A percentile compares a stretch with the other conserved stretches of the same genome.
Evolutionary conservation across 140 eudicot genomes (phyloP).

Genomic region (Stevia rebaudiana): DNA sequence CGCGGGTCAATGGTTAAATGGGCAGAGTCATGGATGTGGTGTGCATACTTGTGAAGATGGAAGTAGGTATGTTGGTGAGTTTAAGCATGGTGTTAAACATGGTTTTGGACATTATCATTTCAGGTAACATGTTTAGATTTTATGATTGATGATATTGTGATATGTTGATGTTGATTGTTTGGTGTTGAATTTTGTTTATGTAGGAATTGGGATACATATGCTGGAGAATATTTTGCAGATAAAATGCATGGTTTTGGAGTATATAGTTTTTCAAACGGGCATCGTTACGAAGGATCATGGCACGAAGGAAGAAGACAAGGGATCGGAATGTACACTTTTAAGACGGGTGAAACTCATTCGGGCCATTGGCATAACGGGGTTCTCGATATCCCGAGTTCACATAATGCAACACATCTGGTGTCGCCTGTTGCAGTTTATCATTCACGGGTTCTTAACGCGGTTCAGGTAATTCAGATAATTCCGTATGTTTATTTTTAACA

Average conservation of each 20-base stretch:
- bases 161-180: neutral
- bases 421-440: conserved; percentile 89
- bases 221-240: conserved; percentile 97
- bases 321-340: conserved; percentile 81
- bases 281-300: conserved; percentile 97
- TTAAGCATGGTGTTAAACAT: conserved; percentile 95
- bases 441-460: conserved; percentile 78
- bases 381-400: conserved; percentile 81
- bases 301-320: conserved; percentile 99
- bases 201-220: conserved; percentile 83
- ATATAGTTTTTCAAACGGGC: conserved; percentile 74
- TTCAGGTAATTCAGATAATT: conserved; percentile 47
- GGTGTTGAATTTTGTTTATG: neutral
- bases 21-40: conserved; percentile 96
- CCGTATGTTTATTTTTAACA: too few relatives aligned
- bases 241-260: conserved; percentile 95
- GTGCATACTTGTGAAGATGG: conserved; percentile 96
- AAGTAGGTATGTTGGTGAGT: conserved; percentile 91
- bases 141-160: neutral
- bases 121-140: conserved; percentile 39
- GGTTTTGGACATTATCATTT: conserved; percentile 95
- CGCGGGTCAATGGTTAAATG: conserved; percentile 93
- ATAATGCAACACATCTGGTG: conserved; percentile 48
- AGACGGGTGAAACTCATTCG: conserved; percentile 79
- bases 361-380: conserved; percentile 92